Base-by-base conservation (phyloP, 768 basidiomycete species). In the Lactarius vividus region DNA sequence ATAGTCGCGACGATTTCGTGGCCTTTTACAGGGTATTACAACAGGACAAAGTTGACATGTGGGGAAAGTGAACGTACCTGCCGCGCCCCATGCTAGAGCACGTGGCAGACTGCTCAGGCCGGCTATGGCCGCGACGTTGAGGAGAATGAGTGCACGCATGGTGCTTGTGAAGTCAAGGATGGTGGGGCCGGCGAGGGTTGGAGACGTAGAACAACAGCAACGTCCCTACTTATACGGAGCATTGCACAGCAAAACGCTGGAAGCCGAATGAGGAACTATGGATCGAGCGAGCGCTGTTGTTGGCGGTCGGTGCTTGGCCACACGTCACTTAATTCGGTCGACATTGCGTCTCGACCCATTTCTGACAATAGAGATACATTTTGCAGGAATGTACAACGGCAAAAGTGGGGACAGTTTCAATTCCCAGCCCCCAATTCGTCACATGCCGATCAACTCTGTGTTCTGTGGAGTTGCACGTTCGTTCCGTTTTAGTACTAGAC, bases 1-100 rank as follows among this genome's bases (percentile, higher is more conserved):
- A 98, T 91, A 4, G 95, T 96, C 1, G 95, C 96, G 6, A 94
- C 85, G 37, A 97, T 88, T 79, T 97, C 91, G 71, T 98, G 96
- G 4, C 96, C 94, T 87, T 67, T 44, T 8, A 9, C 1, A 16
- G 37, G 8, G 23, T 28, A 9, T 46, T 16, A 9, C 26, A 1
- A 54, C 2, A 1, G 0, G 59, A 58, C 18, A 20, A 10, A 20
- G n/a, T 18, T 40, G 10, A 5, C 31, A 16, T 15, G 20, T 13
- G 29, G 35, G 6, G 29, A 15, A 20, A 4, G 2, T 4, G 29
- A 33, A 52, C 59, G 13, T 13, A 61, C 28, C 53, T 33, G 55
- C 67, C 10, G 64, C 64, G 4, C 67, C 67, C 67, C 67, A 69
- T n/a, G 42, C 55, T 31, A 67, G 44, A 0, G 39, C 63, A 44